Conservation (phyloP, 108 stramenopile genomes). For the Aurantiochytrium sp. region DNA sequence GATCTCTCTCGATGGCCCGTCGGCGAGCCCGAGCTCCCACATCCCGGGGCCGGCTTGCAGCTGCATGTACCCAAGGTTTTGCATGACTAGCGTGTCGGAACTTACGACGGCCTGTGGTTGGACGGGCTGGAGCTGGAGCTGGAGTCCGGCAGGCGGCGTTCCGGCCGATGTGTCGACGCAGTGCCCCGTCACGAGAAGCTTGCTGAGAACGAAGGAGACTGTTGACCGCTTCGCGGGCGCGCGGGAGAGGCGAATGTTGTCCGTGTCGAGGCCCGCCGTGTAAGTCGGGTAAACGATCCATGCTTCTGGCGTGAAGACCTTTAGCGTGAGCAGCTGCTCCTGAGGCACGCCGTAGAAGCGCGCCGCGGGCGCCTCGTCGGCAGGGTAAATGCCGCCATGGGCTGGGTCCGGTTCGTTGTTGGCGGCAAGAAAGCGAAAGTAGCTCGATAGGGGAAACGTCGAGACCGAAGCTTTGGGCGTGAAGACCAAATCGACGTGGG, state of each 20-base stretch:
- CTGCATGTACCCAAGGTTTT: constrained; percentile 96
- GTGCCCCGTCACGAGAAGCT: constrained; percentile 83
- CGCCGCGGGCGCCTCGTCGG: constrained; percentile 43
- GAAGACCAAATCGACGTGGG: constrained; percentile 65
- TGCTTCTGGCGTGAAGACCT: constrained; percentile 88
- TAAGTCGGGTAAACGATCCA: constrained; percentile 86
- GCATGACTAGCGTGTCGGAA: constrained; percentile 94
- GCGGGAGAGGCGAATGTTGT: constrained; percentile 82
- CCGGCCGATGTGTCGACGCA: constrained; percentile 67
- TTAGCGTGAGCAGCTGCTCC: constrained; percentile 76
- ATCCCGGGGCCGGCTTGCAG: constrained; percentile 87
- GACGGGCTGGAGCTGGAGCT: constrained; percentile 63
- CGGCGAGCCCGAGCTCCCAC: constrained; percentile 71
- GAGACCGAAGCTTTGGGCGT: constrained; percentile 61
- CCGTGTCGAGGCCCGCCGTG: constrained; percentile 79
- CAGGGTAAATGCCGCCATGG: neutral
- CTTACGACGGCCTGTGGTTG: neutral
- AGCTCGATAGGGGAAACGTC: constrained; percentile 76
- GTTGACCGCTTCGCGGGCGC: constrained; percentile 42
- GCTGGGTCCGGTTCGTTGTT: neutral
- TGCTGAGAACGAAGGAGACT: constrained; percentile 69
- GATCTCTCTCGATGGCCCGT: constrained; percentile 72
- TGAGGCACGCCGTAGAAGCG: constrained; percentile 75
- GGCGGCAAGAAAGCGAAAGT: constrained; percentile 78
- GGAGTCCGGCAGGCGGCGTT: constrained; percentile 84